A percentile compares a stretch with the other conserved stretches of the same genome.
These are phyloP conservation scores for Hylodesmum podocarpum DNA, from an alignment of 306 rosid genomes.

Conservation along the genomic window DNA sequence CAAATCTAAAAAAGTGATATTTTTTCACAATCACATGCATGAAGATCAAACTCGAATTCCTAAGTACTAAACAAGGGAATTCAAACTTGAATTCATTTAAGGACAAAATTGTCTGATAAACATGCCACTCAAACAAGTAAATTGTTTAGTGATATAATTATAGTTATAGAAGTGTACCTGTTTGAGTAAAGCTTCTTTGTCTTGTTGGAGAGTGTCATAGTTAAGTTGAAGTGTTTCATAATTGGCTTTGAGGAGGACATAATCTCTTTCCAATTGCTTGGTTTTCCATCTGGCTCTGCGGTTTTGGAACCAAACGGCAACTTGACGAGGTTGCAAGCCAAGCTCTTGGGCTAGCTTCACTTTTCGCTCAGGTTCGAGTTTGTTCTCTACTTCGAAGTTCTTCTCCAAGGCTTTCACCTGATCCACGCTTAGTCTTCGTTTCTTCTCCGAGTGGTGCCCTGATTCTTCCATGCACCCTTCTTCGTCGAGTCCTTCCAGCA, in stretches of 20 bases:
- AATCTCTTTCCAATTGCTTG: conserved; percentile 89
- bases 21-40: too few species aligned
- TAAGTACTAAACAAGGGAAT: too few species aligned
- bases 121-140: too few species aligned
- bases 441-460: conserved; percentile 74
- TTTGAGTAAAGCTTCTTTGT: conserved; percentile 66
- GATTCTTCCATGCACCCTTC: conserved; percentile 77
- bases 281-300: conserved; percentile 99
- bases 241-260: conserved; percentile 71
- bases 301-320: conserved; percentile 98
- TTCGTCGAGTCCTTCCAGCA: conserved; percentile 79
- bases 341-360: conserved; percentile 87
- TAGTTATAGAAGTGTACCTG: too few species aligned
- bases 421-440: conserved; percentile 72
- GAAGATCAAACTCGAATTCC: too few species aligned
- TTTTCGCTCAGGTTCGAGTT: conserved; percentile 94
- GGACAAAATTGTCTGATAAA: too few species aligned
- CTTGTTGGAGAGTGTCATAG: conserved; percentile 59
- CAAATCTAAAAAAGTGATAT: too few species aligned
- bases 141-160: too few species aligned
- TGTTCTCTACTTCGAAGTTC: conserved; percentile 93
- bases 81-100: too few species aligned
- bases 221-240: conserved; percentile 62
- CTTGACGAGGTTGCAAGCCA: conserved; percentile 91
- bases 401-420: conserved; percentile 97